phyloP scores from a whole-genome alignment of 345 rosid genomes.

The Eucalyptus regnans region DNA sequence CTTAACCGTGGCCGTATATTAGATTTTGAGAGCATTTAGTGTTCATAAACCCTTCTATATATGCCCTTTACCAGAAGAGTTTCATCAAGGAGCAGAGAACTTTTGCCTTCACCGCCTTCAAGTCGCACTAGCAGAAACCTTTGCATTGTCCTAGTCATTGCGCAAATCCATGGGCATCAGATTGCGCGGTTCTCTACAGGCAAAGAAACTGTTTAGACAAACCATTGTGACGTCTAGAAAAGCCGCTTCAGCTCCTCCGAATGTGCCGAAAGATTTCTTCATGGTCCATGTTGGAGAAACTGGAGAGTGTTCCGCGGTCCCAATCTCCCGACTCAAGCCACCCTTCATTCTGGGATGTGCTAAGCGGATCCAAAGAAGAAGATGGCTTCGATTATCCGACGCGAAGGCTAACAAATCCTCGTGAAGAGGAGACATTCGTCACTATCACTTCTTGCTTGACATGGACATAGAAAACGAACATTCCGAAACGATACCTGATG shows the following conservation, averaged over 20 bases:
- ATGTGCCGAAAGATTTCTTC: neutral
- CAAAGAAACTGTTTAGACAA: neutral
- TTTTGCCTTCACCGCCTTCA: neutral
- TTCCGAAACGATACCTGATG: neutral
- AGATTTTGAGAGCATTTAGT: neutral
- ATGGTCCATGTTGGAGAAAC: constrained; percentile 46
- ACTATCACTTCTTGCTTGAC: constrained; percentile 15
- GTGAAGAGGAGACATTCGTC: constrained; percentile 31
- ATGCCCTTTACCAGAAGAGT: neutral
- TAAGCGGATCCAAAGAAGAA: constrained; percentile 40
- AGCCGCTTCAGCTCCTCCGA: neutral
- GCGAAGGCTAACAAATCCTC: constrained; percentile 44
- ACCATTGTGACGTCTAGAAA: neutral
- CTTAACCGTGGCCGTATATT: neutral
- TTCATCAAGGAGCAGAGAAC: neutral
- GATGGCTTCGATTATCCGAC: constrained; percentile 38
- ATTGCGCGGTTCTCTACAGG: neutral
- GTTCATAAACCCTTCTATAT: neutral
- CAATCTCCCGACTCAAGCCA: constrained; percentile 21
- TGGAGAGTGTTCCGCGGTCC: constrained; percentile 22
- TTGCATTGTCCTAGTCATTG: neutral
- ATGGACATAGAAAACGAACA: neutral
- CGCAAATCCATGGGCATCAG: neutral
- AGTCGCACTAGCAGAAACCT: neutral
- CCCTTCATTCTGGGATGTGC: constrained; percentile 25